A percentile compares a stretch with the other conserved stretches of the same genome.
These are phyloP conservation scores for Candolleomyces aberdarensis DNA, from an alignment of 768 basidiomycete genomes.

Conservation along the genomic window DNA sequence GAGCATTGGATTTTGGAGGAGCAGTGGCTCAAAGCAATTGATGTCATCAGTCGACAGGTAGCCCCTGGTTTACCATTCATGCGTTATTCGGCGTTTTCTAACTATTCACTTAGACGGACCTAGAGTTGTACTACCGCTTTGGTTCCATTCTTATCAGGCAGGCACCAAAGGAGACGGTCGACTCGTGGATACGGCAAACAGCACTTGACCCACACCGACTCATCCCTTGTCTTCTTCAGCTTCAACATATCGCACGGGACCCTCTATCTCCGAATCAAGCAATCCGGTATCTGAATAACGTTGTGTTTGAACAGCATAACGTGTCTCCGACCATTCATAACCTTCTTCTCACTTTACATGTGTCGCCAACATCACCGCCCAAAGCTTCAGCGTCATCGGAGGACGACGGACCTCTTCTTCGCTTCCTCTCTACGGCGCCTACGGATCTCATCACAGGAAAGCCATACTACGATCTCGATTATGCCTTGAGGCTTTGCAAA, in stretches of 20 bases:
- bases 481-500: conserved; percentile 91
- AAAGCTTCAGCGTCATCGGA: conserved; percentile 26
- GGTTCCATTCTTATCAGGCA: conserved; percentile 84
- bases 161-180: conserved; percentile 85
- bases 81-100: not conserved
- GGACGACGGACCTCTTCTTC: conserved; percentile 75
- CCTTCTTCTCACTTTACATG: conserved; percentile 86
- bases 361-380: conserved; percentile 58
- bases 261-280: conserved; percentile 80
- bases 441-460: conserved; percentile 77
- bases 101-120: conserved; percentile 51
- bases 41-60: conserved; percentile 88
- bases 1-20: conserved; percentile 93
- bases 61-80: not conserved
- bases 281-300: conserved; percentile 82
- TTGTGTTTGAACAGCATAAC: conserved; percentile 77
- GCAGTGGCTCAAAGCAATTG: conserved; percentile 87
- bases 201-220: conserved; percentile 79
- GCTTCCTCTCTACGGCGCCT: conserved; percentile 81
- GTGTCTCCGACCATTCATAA: conserved; percentile 91
- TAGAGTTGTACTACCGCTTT: conserved; percentile 92
- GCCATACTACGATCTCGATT: conserved; percentile 97
- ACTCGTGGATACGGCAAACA: conserved; percentile 86
- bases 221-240: conserved; percentile 83
- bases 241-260: conserved; percentile 71